Evolutionary conservation across 306 rosid genomes (phyloP), one percentile per base, ranked within the genome.

Genomic region (Prunus fruticosa): DNA sequence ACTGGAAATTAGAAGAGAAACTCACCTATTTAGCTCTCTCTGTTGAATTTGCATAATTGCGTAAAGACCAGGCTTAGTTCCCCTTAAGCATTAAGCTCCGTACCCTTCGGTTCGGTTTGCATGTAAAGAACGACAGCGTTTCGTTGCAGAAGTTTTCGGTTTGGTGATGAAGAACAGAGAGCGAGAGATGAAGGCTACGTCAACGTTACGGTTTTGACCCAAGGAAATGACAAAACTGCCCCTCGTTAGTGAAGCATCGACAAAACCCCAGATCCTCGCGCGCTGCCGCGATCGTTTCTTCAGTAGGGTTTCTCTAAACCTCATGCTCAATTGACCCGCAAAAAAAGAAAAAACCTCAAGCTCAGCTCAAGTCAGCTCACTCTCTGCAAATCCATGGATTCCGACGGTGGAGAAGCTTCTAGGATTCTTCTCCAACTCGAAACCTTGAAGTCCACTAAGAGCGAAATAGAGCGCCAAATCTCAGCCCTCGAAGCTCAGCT

Each of bases 401-500:
- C 79, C 66, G 64, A 22, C 49, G 64, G 74, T 5, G 62, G 49
- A 11, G 89, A 86, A 45, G 84, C 90, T 30, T 70, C 86, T 64
- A 72, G 46, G 73, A 85, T 95, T 79, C 87, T 81, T n/a, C 79
- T 72, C 28, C 89, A 92, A 53, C 83, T 95, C 32, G 79, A 90
- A 38, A 67, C 84, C 12, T 70, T 92, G 30, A 95, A 89, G 83
- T 78, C 82, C 4, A 25, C 81, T 4, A 94, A 84, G 79, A 51
- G 57, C 64, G 77, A 69, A 47, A 88, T 92, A 46, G 98, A 92
- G 10, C 54, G 78, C 19, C 86, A 82, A 83, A 92, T 95, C 50
- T 86, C 93, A 0, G 78, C 19, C 22, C 97, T 95, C 8, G 91
- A 95, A 86, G 72, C 91, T 50, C 91, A 84, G 76, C 87, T 94